Percentiles rank a stretch among this genome's conserved stretches.
phyloP scores from a whole-genome alignment of 306 rosid genomes.

The Albizia julibrissin region DNA sequence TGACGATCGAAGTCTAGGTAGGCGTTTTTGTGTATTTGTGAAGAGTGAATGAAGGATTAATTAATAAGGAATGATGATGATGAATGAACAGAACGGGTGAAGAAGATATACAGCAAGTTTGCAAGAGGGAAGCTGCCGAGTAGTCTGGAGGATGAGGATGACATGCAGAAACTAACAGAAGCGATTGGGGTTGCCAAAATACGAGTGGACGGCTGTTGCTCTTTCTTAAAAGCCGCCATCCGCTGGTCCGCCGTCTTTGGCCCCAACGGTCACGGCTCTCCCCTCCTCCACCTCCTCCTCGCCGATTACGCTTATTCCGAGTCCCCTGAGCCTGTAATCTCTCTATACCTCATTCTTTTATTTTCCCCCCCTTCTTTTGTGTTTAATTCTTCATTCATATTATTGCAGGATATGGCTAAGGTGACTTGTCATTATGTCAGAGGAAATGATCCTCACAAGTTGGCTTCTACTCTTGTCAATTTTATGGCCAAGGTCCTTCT shows the following conservation, averaged over 20 bases:
- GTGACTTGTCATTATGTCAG: constrained; percentile 72
- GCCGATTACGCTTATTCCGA: constrained; percentile 89
- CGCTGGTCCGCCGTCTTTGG: constrained; percentile 89
- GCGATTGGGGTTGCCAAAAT: constrained; percentile 76
- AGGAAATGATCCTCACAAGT: constrained; percentile 79
- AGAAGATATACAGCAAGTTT: constrained; percentile 66
- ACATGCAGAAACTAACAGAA: constrained; percentile 78
- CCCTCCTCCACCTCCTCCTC: constrained; percentile 82
- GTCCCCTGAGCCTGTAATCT: constrained; percentile 81
- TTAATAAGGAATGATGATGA: background rate
- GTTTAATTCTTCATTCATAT: background rate
- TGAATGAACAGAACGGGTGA: constrained; percentile 50
- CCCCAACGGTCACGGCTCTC: constrained; percentile 62
- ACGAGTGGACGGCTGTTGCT: constrained; percentile 87
- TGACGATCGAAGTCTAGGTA: constrained; percentile 67
- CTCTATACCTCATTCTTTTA: background rate
- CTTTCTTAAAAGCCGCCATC: constrained; percentile 87
- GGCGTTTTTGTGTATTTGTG: background rate
- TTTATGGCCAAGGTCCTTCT: constrained; percentile 81
- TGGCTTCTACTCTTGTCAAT: constrained; percentile 72
- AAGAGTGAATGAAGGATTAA: background rate
- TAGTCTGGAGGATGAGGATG: constrained; percentile 72
- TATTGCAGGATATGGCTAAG: constrained; percentile 86
- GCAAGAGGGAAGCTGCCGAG: constrained; percentile 72
- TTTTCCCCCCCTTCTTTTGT: too few relatives aligned